Evolutionary conservation across 2,329 filamentous ascomycete genomes (phyloP).

Genomic region (Rutstroemia sp.): DNA sequence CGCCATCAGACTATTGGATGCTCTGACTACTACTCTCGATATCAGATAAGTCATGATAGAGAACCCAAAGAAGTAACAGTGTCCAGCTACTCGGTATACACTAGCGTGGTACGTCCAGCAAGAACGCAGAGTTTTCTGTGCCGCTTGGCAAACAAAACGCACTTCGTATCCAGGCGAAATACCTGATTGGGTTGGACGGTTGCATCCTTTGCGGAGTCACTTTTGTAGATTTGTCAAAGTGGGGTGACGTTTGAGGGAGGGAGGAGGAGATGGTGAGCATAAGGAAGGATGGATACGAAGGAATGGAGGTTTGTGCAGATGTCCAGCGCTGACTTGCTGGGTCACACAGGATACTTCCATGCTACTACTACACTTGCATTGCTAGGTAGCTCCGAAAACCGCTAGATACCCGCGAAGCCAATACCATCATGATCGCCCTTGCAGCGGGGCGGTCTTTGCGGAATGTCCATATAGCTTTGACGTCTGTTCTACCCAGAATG

Average conservation of each 20-base stretch:
- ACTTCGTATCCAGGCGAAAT: neutral
- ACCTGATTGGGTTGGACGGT: neutral
- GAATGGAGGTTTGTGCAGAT: neutral
- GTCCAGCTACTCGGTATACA: constrained; percentile 1
- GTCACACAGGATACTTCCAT: neutral
- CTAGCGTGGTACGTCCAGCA: neutral
- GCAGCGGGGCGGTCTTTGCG: neutral
- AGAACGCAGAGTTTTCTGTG: neutral
- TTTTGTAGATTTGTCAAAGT: neutral
- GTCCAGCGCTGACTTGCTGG: neutral
- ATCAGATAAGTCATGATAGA: neutral
- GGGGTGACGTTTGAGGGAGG: neutral
- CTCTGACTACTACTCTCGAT: neutral
- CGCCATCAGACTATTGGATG: neutral
- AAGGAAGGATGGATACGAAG: constrained; percentile 7
- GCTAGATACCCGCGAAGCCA: neutral
- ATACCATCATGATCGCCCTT: neutral
- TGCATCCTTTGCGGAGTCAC: neutral
- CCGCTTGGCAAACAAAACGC: neutral
- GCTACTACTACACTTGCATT: neutral
- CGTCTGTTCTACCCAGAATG: neutral
- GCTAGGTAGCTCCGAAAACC: neutral
- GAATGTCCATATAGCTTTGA: neutral
- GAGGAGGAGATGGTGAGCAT: neutral
- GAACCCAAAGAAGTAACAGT: neutral